Evolutionary conservation across 2,329 filamentous ascomycete species (phyloP), one percentile per base, ranked within the genome.

Genomic region (Colletotrichum sp.): DNA sequence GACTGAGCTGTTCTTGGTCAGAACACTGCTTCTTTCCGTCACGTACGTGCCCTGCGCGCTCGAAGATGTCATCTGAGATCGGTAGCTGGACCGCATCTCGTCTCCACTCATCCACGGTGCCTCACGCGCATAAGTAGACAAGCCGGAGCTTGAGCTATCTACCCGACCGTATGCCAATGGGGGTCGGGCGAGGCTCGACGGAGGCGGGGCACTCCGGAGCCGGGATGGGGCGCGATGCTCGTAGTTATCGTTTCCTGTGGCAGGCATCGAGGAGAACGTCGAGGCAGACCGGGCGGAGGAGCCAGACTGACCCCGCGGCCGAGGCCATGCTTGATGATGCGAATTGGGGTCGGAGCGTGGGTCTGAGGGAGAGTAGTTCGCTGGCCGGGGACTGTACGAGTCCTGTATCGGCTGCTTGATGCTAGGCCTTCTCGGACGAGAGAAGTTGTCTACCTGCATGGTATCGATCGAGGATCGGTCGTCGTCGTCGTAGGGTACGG

Each of bases 21-120:
- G 83, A 66, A 97, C 89, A 81, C 96, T 98, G 83, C 95, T 98
- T 77, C 95, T 90, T 81, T 96, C 95, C 2, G 95, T 98, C n/a
- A 93, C 92, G 7, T 84, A 79, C 4, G 89, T 90, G 28, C 93
- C 96, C 36, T 89, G 89, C 30, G 86, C 85, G 7, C 90, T 90
- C 5, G 90, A 91, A 43, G 86, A 82, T 21, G 90, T 90, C 67
- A 89, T 82, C 77, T 92, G 90, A 16, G 90, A 91, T 71, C 90
- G 88, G 79, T 88, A 90, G 82, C 90, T 92, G 1, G 88, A 89
- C 43, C 90, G 87, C 36, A 88, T 83, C 81, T 91, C 89, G 72
- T 91, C 74, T 71, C 85, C 87, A 74, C 85, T 84, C 77, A 89
- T 80, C 84, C 90, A 90, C 48, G 88, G 88, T 36, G 87, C 84